Percentiles rank a stretch among this genome's conserved stretches.
Conservation (phyloP, 169 alveolate species). For the Perkinsus marinus region DNA sequence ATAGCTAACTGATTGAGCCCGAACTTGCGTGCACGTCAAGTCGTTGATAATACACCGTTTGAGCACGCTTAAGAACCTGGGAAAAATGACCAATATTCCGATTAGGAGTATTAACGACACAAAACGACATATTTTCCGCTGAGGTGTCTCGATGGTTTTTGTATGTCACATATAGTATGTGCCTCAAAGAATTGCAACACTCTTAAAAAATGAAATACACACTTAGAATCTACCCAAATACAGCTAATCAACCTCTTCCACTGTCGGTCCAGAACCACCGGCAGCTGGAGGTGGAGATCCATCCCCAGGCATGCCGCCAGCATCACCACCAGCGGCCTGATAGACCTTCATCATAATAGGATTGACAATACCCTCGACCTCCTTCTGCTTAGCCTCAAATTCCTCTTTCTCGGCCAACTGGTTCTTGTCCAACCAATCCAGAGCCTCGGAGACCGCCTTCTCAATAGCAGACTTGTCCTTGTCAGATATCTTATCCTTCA, state of each 20-base stretch:
- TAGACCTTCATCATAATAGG: constrained; percentile 83
- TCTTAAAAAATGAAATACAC: no score
- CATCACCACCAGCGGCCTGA: constrained; percentile 82
- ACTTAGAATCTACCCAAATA: constrained; percentile 57
- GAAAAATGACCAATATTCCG: no score
- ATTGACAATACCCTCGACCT: constrained; percentile 77
- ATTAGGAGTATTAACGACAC: no score
- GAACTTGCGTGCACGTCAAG: no score
- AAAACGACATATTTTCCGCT: no score
- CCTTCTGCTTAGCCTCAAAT: constrained; percentile 84
- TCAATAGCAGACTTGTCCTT: constrained; percentile 68
- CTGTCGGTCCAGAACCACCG: constrained; percentile 77
- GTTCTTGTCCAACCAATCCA: constrained; percentile 82
- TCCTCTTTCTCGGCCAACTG: constrained; percentile 83
- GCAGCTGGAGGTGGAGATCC: constrained; percentile 85
- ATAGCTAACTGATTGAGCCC: no score
- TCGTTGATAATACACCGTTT: no score
- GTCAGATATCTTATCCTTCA: constrained; percentile 77
- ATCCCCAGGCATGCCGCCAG: constrained; percentile 69
- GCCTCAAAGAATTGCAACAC: no score
- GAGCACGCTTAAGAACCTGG: no score
- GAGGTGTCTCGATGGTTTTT: no score
- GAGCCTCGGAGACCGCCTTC: constrained; percentile 67
- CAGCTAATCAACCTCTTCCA: constrained; percentile 80
- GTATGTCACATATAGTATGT: no score